Evolutionary conservation across 495 filamentous ascomycete species (phyloP), one percentile per base, ranked within the genome.

Genomic region (Ramalina intermedia): DNA sequence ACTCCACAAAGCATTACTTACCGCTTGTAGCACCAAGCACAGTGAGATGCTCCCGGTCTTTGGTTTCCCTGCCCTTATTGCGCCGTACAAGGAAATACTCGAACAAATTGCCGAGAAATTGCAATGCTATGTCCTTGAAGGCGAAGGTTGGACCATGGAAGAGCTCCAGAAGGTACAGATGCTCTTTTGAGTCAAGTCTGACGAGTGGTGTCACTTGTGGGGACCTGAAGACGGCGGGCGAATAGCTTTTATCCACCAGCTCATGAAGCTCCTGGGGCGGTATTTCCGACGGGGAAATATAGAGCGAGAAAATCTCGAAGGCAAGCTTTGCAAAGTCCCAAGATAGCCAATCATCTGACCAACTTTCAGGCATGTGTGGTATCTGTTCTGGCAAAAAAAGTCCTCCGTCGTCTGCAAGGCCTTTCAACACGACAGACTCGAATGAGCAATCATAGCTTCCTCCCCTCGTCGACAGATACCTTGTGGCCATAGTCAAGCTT

Each of bases 111-210:
- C 90, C 90, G 8, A 96, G 68, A 56, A 94, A 86, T 56, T 94
- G 87, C 24, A 95, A 65, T 8, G 89, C 88, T 18, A 82, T 83
- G 55, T 56, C 41, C 48, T 44, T 95, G 72, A 94, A 95, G 11
- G 89, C 78, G 57, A 81, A 94, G n/a, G 78, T 95, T 3, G 88
- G 89, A 17, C 90, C 90, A 62, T 96, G 90, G 75, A 95, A 96
- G 11, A 96, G 80, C 65, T 96, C 91, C 14, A 96, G 79, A 11
- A 96, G 67, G 60, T 94, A 73, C 13, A 95, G 63, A 59, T 86
- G 79, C 54, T 78, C 73, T 50, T 82, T 66, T 21, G 68, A 60
- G 46, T 81, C 66, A 26, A 94, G 74, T 9, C 79, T 71, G 37
- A 84, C 72, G 12, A 87, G 60, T 0, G 90, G 89, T 2, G 84